phyloP scores from a whole-genome alignment of 208 protist genomes.

The Perkinsela sp. region DNA sequence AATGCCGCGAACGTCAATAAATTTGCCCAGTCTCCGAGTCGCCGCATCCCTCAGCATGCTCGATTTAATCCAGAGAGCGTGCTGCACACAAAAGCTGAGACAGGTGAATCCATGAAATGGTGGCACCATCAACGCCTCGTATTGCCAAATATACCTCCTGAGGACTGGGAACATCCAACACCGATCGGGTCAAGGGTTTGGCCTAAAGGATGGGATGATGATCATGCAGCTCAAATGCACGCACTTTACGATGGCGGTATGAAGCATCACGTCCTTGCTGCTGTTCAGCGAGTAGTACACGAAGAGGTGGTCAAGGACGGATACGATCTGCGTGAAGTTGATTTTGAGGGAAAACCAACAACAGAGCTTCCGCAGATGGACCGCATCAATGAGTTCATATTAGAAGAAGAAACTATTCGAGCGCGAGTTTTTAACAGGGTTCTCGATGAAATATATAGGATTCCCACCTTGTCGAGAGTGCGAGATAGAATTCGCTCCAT shows the following conservation, averaged over 20 bases:
- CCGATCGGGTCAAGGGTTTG: constrained; percentile 11
- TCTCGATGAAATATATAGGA: constrained; percentile 49
- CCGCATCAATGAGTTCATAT: constrained; percentile 53
- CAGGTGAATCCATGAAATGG: constrained; percentile 42
- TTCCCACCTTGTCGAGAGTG: constrained; percentile 30
- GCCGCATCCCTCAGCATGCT: constrained; percentile 28
- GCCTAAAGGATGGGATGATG: constrained; percentile 38
- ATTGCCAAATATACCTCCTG: constrained; percentile 40
- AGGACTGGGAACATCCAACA: constrained; percentile 11
- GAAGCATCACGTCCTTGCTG: constrained; percentile 22
- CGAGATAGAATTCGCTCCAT: constrained; percentile 42
- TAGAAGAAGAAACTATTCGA: constrained; percentile 56
- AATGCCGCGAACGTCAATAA: constrained; percentile 57
- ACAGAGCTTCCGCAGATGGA: constrained; percentile 46
- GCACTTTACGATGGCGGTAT: constrained; percentile 38
- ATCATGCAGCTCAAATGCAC: constrained; percentile 31
- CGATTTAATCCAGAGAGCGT: constrained; percentile 59
- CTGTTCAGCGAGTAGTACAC: constrained; percentile 56
- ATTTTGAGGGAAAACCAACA: constrained; percentile 66
- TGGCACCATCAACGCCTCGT: constrained; percentile 67
- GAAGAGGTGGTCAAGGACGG: constrained; percentile 49
- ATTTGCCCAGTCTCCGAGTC: constrained; percentile 52
- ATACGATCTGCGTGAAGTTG: constrained; percentile 55
- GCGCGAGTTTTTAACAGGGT: constrained; percentile 49
- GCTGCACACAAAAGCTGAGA: constrained; percentile 43